phyloP scores from a whole-genome alignment of 2,329 filamentous ascomycete species.

The Ascochyta clinopodiicola region DNA sequence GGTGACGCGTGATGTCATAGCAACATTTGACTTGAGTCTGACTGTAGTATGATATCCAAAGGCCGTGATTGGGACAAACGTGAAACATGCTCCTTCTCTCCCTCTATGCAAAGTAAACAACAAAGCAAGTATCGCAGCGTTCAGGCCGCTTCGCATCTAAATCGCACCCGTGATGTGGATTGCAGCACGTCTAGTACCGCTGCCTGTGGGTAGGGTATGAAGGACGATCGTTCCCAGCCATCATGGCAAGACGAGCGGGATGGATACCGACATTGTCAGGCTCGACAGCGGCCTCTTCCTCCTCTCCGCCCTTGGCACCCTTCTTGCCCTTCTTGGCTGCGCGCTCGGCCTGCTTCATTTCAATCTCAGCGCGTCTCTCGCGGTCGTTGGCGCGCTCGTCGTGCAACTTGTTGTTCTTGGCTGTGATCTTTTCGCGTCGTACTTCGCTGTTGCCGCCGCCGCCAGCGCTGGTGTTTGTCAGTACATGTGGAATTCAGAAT shows the following conservation, averaged over 20 bases:
- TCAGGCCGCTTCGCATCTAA: too few species aligned
- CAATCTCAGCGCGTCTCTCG: conserved; percentile 54
- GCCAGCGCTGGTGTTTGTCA: conserved; percentile 66
- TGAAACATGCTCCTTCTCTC: neutral
- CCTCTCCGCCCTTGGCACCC: conserved; percentile 13
- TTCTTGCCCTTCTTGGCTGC: conserved; percentile 50
- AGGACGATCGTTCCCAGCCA: conserved; percentile 31
- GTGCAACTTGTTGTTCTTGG: conserved; percentile 85
- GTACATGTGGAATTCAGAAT: conserved; percentile 4
- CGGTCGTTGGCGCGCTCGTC: conserved; percentile 66
- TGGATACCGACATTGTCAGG: conserved; percentile 44
- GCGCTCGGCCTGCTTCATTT: conserved; percentile 48
- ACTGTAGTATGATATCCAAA: conserved; percentile 4
- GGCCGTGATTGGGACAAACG: neutral
- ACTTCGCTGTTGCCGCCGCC: conserved; percentile 80
- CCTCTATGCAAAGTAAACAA: neutral
- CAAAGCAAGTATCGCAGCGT: neutral
- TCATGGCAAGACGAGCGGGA: conserved; percentile 47
- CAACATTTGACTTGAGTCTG: neutral
- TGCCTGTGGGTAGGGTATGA: conserved; percentile 25
- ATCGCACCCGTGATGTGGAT: too few species aligned
- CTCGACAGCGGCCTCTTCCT: conserved; percentile 24
- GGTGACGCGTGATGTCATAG: conserved; percentile 9
- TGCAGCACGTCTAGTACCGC: conserved; percentile 24
- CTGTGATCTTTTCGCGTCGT: conserved; percentile 77